Percentiles rank a stretch among this genome's conserved stretches.
Conservation (phyloP, 768 basidiomycete species). For the Fistulinella prunicolor region DNA sequence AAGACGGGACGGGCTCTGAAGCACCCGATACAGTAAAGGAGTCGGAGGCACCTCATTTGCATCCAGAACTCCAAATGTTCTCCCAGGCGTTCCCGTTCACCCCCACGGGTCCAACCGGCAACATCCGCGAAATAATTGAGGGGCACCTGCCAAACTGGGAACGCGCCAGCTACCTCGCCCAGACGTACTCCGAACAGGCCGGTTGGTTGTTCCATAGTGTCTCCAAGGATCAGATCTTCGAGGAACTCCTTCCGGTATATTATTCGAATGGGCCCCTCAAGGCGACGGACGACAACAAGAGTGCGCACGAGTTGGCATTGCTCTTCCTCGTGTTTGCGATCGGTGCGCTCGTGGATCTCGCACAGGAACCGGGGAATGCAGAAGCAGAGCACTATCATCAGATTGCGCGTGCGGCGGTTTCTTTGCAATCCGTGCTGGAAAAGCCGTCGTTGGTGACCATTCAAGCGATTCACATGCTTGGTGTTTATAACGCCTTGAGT, state of each 20-base stretch:
- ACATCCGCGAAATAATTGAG: constrained; percentile 49
- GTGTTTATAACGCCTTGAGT: constrained; percentile 69
- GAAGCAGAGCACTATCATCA: constrained; percentile 67
- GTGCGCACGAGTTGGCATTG: constrained; percentile 48
- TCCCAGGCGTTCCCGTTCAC: constrained; percentile 64
- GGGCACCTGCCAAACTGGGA: constrained; percentile 53
- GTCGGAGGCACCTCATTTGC: constrained; percentile 28
- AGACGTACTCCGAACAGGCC: constrained; percentile 46
- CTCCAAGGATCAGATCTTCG: constrained; percentile 42
- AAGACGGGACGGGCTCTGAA: constrained; percentile 16
- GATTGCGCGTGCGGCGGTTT: constrained; percentile 61
- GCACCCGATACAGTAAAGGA: constrained; percentile 28
- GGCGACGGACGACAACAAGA: constrained; percentile 38
- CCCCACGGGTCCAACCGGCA: constrained; percentile 47
- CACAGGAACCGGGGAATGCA: constrained; percentile 25
- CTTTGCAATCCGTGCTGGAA: constrained; percentile 65
- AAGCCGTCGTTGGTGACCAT: constrained; percentile 70
- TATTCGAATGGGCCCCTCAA: constrained; percentile 31
- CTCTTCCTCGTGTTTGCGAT: constrained; percentile 52
- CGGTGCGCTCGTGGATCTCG: constrained; percentile 45
- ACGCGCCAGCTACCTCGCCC: constrained; percentile 43
- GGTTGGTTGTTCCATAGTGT: constrained; percentile 54
- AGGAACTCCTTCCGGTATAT: constrained; percentile 41
- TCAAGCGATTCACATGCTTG: constrained; percentile 64
- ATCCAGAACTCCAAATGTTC: constrained; percentile 42